Percentiles rank a stretch among this genome's conserved stretches.
phyloP scores from a whole-genome alignment of 2,329 filamentous ascomycete genomes.

The Shiraia bambusicola region DNA sequence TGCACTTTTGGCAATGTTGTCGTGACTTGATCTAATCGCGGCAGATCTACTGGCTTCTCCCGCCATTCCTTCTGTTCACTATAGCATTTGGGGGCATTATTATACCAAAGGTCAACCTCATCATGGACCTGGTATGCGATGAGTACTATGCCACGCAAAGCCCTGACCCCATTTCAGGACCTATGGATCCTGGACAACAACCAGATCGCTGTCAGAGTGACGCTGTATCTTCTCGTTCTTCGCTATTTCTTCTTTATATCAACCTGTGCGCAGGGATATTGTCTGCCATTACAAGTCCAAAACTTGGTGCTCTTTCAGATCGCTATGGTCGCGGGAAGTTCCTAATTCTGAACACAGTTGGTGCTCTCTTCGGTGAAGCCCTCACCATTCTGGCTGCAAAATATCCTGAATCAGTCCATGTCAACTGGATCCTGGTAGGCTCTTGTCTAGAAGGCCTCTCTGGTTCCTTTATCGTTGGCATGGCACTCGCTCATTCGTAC shows the following conservation, averaged over 20 bases:
- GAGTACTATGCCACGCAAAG: constrained; percentile 70
- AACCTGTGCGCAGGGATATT: constrained; percentile 74
- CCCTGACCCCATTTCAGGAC: constrained; percentile 41
- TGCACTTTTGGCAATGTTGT: neutral
- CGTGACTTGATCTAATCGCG: constrained; percentile 4
- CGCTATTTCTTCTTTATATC: constrained; percentile 75
- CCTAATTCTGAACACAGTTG: constrained; percentile 70
- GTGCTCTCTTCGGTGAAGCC: constrained; percentile 72
- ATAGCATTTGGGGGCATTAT: constrained; percentile 83
- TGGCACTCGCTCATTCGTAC: constrained; percentile 80
- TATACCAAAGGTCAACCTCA: constrained; percentile 85
- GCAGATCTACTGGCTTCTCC: constrained; percentile 79
- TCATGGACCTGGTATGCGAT: constrained; percentile 79
- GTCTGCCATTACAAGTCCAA: constrained; percentile 79
- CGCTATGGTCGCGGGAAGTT: constrained; percentile 77
- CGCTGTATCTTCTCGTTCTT: constrained; percentile 74
- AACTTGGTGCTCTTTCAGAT: constrained; percentile 82
- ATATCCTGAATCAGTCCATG: constrained; percentile 70
- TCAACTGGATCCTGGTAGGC: constrained; percentile 77
- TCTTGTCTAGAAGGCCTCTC: constrained; percentile 77
- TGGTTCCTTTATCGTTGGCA: constrained; percentile 84
- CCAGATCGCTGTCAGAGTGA: constrained; percentile 70
- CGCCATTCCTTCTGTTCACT: constrained; percentile 77
- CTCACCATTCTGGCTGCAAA: constrained; percentile 77
- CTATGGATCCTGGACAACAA: constrained; percentile 44